These are phyloP conservation scores for Cyberlindnera sargentensis DNA, from an alignment of 805 yeast species.

Conservation along the genomic window DNA sequence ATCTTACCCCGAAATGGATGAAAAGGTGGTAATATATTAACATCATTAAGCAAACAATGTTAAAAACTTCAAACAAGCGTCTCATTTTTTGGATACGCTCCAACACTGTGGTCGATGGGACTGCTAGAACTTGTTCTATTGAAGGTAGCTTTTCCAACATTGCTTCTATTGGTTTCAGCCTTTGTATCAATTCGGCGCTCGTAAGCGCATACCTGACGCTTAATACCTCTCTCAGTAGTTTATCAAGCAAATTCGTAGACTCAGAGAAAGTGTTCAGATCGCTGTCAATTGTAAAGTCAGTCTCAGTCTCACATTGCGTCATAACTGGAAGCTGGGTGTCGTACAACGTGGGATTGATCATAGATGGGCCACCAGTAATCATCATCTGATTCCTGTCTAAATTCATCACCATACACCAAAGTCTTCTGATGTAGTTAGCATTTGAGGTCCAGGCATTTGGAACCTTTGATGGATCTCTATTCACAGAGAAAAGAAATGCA, in stretches of 20 bases:
- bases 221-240: conserved; percentile 7
- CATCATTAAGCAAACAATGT: conserved; percentile 3
- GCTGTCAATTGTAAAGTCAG: conserved; percentile 6
- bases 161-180: conserved; percentile 3
- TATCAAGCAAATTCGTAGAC: conserved; percentile 1
- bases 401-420: conserved; percentile 12
- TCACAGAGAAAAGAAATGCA: conserved; percentile 10
- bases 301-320: conserved; percentile 6
- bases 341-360: conserved; percentile 10
- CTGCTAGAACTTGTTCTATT: conserved; percentile 5
- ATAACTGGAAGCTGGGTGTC: conserved; percentile 15
- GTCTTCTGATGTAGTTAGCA: conserved; percentile 11
- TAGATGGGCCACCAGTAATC: conserved; percentile 13
- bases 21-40: conserved; percentile 14
- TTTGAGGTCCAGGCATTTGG: background rate
- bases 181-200: conserved; percentile 2
- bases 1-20: conserved; percentile 7
- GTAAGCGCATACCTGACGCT: conserved; percentile 9
- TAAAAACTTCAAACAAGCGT: conserved; percentile 1
- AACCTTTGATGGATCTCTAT: conserved; percentile 12
- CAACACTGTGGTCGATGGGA: conserved; percentile 6
- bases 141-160: background rate
- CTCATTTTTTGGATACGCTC: conserved; percentile 6
- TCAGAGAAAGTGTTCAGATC: background rate
- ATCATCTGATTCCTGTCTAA: conserved; percentile 11